Evolutionary conservation across 2,329 filamentous ascomycete species (phyloP), one percentile per base, ranked within the genome.

Genomic region (Sarocladiaceae sp.): DNA sequence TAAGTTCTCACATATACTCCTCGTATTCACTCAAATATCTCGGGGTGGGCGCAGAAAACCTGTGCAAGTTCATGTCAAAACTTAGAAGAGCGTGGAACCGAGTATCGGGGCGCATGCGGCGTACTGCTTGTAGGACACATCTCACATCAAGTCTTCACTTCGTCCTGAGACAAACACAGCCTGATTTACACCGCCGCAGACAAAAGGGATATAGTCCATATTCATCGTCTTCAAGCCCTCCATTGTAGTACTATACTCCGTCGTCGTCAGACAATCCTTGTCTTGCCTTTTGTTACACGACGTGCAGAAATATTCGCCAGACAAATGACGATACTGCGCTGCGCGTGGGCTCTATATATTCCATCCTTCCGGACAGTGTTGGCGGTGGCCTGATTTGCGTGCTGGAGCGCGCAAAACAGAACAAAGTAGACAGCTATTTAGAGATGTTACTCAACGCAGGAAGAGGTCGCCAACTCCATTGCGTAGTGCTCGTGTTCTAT

Each of bases 381-480:
- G 20, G 28, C 28, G 25, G 40, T 44, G 28, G 17, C 40, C 10
- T n/a, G n/a, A n/a, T n/a, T n/a, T n/a, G n/a, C n/a, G n/a, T n/a
- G n/a, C n/a, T n/a, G n/a, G n/a, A n/a, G n/a, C n/a, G n/a, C n/a
- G n/a, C n/a, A n/a, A n/a, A n/a, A n/a, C n/a, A n/a, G n/a, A n/a
- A n/a, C n/a, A n/a, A n/a, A n/a, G n/a, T n/a, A n/a, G n/a, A n/a
- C n/a, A n/a, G n/a, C 18, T 10, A 20, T 10, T 22, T 23, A 20
- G 20, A 3, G 4, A 7, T 8, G 26, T 20, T 6, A 11, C n/a
- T 68, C 66, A 72, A 63, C 66, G 67, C 58, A 86, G 77, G 69
- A 86, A 86, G 62, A 87, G 72, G 62, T 86, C 83, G 39, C 78
- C 78, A 56, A 73, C 76, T 42, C 82, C 83, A 61, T 84, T 85